phyloP scores from a whole-genome alignment of 139 green algal species.

The Deuterostichococcus epilithicus region DNA sequence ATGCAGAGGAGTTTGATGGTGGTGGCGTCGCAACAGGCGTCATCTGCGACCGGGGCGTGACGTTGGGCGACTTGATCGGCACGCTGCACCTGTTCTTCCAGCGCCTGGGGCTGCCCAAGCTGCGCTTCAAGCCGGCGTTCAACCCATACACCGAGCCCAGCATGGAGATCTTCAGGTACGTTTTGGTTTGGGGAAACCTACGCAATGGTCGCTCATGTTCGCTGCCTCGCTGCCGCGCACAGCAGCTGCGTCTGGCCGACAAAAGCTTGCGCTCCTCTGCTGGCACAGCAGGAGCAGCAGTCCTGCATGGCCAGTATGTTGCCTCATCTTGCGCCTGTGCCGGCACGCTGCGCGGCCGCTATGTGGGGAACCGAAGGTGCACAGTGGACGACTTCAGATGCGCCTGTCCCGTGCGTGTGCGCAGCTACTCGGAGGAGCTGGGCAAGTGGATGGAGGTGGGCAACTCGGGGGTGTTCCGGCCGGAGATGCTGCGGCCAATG shows the following conservation, averaged over 20 bases:
- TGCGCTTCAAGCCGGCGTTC: slow-evolving; percentile 99
- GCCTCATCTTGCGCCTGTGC: too few species aligned
- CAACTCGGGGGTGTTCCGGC: slow-evolving; percentile 94
- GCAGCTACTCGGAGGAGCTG: slow-evolving; percentile 90
- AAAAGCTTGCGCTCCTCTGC: too few species aligned
- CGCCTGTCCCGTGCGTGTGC: too few species aligned
- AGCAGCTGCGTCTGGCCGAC: too few species aligned
- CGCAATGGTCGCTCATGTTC: background rate
- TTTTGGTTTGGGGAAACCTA: too few species aligned
- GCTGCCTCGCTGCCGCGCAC: too few species aligned
- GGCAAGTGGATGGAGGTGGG: slow-evolving; percentile 99
- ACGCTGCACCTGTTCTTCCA: slow-evolving; percentile 86
- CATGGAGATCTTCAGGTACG: slow-evolving; percentile 98
- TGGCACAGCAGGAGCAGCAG: too few species aligned
- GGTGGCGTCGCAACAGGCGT: slow-evolving; percentile 44
- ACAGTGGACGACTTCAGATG: too few species aligned
- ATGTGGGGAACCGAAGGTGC: too few species aligned
- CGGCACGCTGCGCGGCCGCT: too few species aligned
- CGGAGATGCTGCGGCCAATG: slow-evolving; percentile 99
- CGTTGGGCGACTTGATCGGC: slow-evolving; percentile 91
- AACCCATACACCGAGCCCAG: slow-evolving; percentile 99
- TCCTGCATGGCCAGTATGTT: too few species aligned
- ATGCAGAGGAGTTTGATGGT: background rate
- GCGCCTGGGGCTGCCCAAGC: slow-evolving; percentile 88
- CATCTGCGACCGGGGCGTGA: slow-evolving; percentile 83